These are phyloP conservation scores for Sporothrix mexicana DNA, from an alignment of 2,329 filamentous ascomycete genomes.

Conservation along the genomic window DNA sequence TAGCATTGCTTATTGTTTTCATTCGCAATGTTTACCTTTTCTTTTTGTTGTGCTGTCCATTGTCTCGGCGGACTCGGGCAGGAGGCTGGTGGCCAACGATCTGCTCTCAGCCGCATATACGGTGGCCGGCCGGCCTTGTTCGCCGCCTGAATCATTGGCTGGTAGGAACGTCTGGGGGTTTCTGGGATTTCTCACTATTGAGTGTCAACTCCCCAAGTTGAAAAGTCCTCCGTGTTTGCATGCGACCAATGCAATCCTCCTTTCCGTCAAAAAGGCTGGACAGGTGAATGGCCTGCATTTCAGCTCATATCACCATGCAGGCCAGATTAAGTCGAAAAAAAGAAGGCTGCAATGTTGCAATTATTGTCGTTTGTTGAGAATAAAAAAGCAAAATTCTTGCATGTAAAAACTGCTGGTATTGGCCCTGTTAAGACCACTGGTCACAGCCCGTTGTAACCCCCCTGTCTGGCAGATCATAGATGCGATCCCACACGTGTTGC, in stretches of 20 bases:
- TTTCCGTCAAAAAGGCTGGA: neutral
- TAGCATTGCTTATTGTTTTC: neutral
- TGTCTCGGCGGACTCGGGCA: slow-evolving; percentile 10
- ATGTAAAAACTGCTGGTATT: slow-evolving; percentile 6
- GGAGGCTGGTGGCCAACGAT: slow-evolving; percentile 21
- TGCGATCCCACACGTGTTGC: slow-evolving; percentile 25
- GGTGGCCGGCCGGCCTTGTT: neutral
- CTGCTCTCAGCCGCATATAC: neutral
- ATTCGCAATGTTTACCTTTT: slow-evolving; percentile 5
- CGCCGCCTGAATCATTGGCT: slow-evolving; percentile 5
- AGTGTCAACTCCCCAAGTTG: neutral
- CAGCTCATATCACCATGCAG: slow-evolving; percentile 16
- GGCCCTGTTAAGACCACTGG: neutral
- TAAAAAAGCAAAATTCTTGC: neutral
- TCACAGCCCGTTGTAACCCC: neutral
- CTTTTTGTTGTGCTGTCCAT: neutral
- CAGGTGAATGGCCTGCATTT: slow-evolving; percentile 1
- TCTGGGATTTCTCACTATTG: neutral
- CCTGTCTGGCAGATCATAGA: slow-evolving; percentile 24
- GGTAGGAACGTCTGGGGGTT: neutral
- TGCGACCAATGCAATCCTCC: neutral
- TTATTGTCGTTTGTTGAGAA: neutral
- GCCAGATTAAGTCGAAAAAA: neutral
- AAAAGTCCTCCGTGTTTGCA: neutral
- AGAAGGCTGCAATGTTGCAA: neutral